Evolutionary conservation across 2,329 filamentous ascomycete species (phyloP).

Genomic region (Leptosphaerulina australis): DNA sequence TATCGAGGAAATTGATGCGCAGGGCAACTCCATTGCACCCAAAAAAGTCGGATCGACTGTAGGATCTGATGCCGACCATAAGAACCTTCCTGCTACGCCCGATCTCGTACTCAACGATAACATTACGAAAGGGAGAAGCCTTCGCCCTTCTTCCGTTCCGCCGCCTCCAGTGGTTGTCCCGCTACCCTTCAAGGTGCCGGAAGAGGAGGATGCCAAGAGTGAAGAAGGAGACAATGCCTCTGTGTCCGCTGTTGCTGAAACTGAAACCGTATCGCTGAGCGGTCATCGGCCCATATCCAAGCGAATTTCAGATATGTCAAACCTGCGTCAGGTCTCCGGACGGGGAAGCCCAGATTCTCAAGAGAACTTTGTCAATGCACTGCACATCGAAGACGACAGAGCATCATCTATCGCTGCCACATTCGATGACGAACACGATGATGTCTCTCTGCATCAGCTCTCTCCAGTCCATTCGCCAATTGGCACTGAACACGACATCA

Average conservation of each 20-base stretch:
- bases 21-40: slow-evolving; percentile 33
- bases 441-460: slow-evolving; percentile 41
- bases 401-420: slow-evolving; percentile 58
- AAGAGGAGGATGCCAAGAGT: slow-evolving; percentile 49
- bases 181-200: slow-evolving; percentile 68
- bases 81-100: slow-evolving; percentile 14
- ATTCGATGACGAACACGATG: slow-evolving; percentile 65
- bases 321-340: slow-evolving; percentile 31
- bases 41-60: slow-evolving; percentile 2
- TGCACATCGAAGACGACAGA: slow-evolving; percentile 48
- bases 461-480: slow-evolving; percentile 38
- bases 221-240: slow-evolving; percentile 59
- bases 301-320: slow-evolving; percentile 42
- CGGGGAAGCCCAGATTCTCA: slow-evolving; percentile 39
- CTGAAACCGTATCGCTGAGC: slow-evolving; percentile 18
- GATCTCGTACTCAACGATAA: slow-evolving; percentile 2
- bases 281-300: slow-evolving; percentile 43
- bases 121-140: slow-evolving; percentile 22
- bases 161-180: slow-evolving; percentile 65
- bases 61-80: not conserved
- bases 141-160: slow-evolving; percentile 44
- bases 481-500: slow-evolving; percentile 19
- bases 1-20: slow-evolving; percentile 42
- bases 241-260: slow-evolving; percentile 62
- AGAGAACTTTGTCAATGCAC: slow-evolving; percentile 45